phyloP scores from a whole-genome alignment of 1,284 basidiomycete species.

The Stygiomarasmius scandens region DNA sequence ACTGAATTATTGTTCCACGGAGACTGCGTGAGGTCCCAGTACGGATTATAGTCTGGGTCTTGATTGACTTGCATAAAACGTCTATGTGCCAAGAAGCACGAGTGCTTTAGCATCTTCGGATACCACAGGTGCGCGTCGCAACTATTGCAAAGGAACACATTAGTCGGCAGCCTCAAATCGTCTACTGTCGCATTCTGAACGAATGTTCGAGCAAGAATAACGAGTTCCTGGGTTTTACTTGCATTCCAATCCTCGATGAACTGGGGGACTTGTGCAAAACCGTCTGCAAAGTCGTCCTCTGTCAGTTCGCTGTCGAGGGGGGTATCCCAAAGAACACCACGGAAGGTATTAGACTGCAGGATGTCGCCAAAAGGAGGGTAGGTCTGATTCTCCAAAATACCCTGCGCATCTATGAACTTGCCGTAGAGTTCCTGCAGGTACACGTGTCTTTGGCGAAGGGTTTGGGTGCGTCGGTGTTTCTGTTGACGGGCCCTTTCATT shows the following conservation, averaged over 20 bases:
- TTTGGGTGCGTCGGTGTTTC: background rate
- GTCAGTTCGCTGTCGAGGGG: background rate
- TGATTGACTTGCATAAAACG: background rate
- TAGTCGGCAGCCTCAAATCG: background rate
- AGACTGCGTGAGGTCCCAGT: background rate
- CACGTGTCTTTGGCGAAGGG: background rate
- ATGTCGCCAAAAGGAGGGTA: background rate
- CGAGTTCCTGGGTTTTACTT: background rate
- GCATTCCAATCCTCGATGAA: background rate
- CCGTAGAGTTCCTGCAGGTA: background rate
- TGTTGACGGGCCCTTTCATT: too few relatives aligned
- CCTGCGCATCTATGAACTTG: background rate
- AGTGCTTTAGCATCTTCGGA: background rate
- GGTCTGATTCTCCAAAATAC: background rate
- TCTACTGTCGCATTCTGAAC: background rate
- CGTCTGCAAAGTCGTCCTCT: background rate
- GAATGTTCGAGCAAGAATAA: background rate
- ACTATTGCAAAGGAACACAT: background rate
- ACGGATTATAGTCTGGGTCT: background rate
- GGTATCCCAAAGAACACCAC: background rate
- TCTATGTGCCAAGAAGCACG: background rate
- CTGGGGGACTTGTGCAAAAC: background rate
- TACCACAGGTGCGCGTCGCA: background rate
- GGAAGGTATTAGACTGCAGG: background rate
- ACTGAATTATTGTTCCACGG: background rate